phyloP scores from a whole-genome alignment of 192 early-diverging fungal species.

The Dissophora ornata region DNA sequence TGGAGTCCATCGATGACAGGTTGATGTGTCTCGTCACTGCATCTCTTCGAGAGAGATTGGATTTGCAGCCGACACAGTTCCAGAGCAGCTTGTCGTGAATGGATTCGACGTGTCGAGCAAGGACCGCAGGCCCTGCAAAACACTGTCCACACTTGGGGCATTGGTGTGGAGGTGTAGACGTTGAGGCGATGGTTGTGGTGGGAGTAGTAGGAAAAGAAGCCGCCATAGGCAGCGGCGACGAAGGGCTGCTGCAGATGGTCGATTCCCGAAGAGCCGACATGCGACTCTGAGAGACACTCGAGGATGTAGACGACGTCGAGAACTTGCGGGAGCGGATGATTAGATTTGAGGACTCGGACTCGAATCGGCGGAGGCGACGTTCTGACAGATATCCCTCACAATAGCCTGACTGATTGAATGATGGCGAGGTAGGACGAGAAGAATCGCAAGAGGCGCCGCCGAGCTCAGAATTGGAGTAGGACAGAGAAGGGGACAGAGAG shows the following conservation, averaged over 20 bases:
- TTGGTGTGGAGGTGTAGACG: slow-evolving; percentile 16
- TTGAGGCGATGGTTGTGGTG: slow-evolving; percentile 4
- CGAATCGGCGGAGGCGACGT: slow-evolving; percentile 6
- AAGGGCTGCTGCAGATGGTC: neutral
- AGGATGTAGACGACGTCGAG: slow-evolving; percentile 35
- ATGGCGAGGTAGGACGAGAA: slow-evolving; percentile 38
- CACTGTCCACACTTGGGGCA: slow-evolving; percentile 29
- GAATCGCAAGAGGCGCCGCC: slow-evolving; percentile 27
- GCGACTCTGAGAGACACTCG: slow-evolving; percentile 30
- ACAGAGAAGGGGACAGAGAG: slow-evolving; percentile 28
- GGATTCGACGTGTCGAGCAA: slow-evolving; percentile 43
- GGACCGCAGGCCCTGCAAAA: slow-evolving; percentile 46
- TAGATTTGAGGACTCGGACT: slow-evolving; percentile 4
- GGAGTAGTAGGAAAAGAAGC: neutral
- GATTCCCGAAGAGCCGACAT: slow-evolving; percentile 38
- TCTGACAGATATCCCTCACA: slow-evolving; percentile 18
- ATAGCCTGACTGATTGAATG: neutral
- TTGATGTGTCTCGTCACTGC: slow-evolving; percentile 52
- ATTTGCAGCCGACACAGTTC: slow-evolving; percentile 52
- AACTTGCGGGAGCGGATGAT: slow-evolving; percentile 36
- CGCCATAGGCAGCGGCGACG: neutral
- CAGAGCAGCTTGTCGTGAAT: slow-evolving; percentile 51
- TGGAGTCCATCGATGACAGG: slow-evolving; percentile 47
- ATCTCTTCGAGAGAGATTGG: slow-evolving; percentile 41
- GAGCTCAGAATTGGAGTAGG: slow-evolving; percentile 17